A percentile compares a stretch with the other conserved stretches of the same genome.
phyloP scores from a whole-genome alignment of 768 basidiomycete species.

The Collybia nuda region DNA sequence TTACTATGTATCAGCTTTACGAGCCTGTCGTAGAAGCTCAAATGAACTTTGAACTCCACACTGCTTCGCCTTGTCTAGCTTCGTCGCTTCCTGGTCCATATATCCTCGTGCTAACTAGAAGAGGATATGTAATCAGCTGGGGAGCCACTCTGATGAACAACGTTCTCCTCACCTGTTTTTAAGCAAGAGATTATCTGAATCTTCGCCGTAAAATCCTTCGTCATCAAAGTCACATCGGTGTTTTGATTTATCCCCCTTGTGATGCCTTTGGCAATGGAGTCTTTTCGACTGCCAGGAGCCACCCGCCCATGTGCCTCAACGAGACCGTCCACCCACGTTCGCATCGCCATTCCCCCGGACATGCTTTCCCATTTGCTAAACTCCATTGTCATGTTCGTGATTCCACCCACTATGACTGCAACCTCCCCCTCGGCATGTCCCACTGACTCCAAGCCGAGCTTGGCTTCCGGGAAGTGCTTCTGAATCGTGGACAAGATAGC shows the following conservation, averaged over 20 bases:
- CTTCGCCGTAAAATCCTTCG: slow-evolving; percentile 51
- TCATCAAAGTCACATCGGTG: slow-evolving; percentile 49
- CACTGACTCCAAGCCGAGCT: slow-evolving; percentile 44
- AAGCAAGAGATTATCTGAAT: slow-evolving; percentile 54
- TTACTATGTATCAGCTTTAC: not conserved
- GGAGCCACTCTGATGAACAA: not conserved
- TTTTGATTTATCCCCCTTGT: slow-evolving; percentile 50
- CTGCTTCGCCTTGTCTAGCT: slow-evolving; percentile 48
- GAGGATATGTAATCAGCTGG: slow-evolving; percentile 13
- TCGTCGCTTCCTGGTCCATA: slow-evolving; percentile 48
- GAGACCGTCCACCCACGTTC: slow-evolving; percentile 53
- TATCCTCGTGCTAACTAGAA: slow-evolving; percentile 46
- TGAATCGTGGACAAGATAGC: slow-evolving; percentile 43
- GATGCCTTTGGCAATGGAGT: slow-evolving; percentile 46
- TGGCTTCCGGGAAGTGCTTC: slow-evolving; percentile 47
- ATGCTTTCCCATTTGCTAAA: slow-evolving; percentile 57
- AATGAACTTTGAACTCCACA: slow-evolving; percentile 55
- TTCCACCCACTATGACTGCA: slow-evolving; percentile 47
- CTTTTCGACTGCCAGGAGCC: slow-evolving; percentile 31
- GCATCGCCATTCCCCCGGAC: slow-evolving; percentile 56
- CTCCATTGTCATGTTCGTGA: slow-evolving; percentile 55
- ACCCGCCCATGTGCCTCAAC: slow-evolving; percentile 38
- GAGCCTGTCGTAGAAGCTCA: slow-evolving; percentile 15
- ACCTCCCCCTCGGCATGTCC: slow-evolving; percentile 48
- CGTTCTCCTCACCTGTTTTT: slow-evolving; percentile 42